Evolutionary conservation across 495 filamentous ascomycete genomes (phyloP), one percentile per base, ranked within the genome.

Genomic region (Polyplosphaeria fusca): DNA sequence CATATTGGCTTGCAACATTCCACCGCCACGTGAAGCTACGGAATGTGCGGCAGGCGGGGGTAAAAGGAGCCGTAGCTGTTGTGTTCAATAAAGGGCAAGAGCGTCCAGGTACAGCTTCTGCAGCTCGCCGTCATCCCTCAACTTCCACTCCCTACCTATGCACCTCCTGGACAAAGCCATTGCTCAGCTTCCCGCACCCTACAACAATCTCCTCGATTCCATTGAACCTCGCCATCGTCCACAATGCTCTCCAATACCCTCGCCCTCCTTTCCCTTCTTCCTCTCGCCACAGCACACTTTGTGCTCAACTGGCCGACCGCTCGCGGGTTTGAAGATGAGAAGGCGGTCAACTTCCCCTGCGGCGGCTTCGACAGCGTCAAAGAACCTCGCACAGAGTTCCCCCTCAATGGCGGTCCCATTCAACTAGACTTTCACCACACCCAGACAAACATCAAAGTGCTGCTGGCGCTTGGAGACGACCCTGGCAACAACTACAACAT

Each of bases 251-350:
- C 52, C 55, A 49, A 48, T 32, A 48, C 52, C 27, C 44, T 55
- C 27, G 23, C 54, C 32, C 58, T 63, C 39, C 43, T 70, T 47
- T 4, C 55, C 42, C 41, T 68, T 50, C 55, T 63, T 26, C 61
- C 75, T 44, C 58, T 81, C 26, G 70, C 69, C 18, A 68, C 50
- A 42, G 83, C 84, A 9, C 84, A 87, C 67, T 86, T 86, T 74
- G 63, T 71, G 4, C 77, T 87, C 52, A 60, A 69, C 32, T 86
- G 73, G 58, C 84, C 84, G 1, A 49, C 75, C 5, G 69, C 74
- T 43, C 78, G 81, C 28, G 84, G 81, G 19, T 76, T 77, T 61
- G 66, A 79, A 46, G 77, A 81, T 39, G 74, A 76, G 48, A 71
- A 63, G 3, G 73, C 82, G 48, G 32, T 50, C 54, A 69, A 64